Percentiles rank a stretch among this genome's conserved stretches.
phyloP scores from a whole-genome alignment of 148 eudicot genomes.

The Cornus suecica region DNA sequence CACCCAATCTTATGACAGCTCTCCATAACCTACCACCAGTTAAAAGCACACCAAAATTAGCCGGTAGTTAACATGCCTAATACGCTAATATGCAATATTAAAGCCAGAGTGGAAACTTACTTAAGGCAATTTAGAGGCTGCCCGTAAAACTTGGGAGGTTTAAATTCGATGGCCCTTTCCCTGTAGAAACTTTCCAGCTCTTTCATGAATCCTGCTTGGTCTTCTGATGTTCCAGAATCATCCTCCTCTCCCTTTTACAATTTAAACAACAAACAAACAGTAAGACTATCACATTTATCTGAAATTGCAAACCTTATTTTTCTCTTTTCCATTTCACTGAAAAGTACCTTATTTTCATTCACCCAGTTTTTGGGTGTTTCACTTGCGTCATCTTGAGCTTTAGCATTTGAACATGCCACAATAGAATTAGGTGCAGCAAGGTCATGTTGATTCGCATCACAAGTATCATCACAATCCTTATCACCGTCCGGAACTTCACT shows the following conservation, averaged over 20 bases:
- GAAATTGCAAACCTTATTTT: not conserved
- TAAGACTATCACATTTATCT: not conserved
- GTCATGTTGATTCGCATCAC: conserved; percentile 19
- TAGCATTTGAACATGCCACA: conserved; percentile 22
- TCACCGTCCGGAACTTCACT: conserved; percentile 10
- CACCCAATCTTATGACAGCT: conserved; percentile 77
- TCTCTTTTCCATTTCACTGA: not conserved
- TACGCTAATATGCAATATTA: not conserved
- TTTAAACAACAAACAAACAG: conserved; percentile 7
- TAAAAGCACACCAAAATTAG: conserved; percentile 9
- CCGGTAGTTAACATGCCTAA: not conserved
- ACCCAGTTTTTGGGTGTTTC: conserved; percentile 23
- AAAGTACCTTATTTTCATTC: conserved; percentile 21
- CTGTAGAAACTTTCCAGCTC: conserved; percentile 62
- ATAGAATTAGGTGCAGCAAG: conserved; percentile 20
- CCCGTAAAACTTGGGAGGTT: conserved; percentile 89
- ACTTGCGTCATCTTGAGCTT: conserved; percentile 22
- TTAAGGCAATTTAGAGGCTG: conserved; percentile 80
- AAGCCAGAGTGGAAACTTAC: conserved; percentile 36
- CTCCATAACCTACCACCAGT: conserved; percentile 75
- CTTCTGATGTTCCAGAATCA: conserved; percentile 77
- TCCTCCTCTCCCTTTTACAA: conserved; percentile 60
- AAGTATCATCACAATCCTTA: conserved; percentile 2
- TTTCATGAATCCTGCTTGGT: conserved; percentile 79
- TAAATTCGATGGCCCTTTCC: conserved; percentile 65